These are phyloP conservation scores for Chlamydomonas schloesseri DNA, from an alignment of 139 green algal species.

Conservation along the genomic window DNA sequence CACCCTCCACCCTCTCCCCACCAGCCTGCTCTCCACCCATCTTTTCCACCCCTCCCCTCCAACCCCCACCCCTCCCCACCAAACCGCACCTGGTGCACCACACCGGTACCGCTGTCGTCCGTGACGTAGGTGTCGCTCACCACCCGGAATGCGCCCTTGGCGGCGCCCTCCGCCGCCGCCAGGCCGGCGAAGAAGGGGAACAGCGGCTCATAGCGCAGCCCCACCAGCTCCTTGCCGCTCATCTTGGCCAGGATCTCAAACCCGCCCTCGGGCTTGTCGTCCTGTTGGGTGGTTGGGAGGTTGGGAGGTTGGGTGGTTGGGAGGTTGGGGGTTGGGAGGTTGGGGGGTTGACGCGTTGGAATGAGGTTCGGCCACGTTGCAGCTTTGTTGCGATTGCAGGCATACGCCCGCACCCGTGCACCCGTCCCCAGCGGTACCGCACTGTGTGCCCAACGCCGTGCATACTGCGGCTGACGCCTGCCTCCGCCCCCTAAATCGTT, in stretches of 20 bases:
- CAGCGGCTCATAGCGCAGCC: constrained; percentile 90
- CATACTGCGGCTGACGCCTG: too few species aligned
- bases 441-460: too few species aligned
- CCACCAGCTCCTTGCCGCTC: constrained; percentile 86
- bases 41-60: neutral
- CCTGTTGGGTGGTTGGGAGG: neutral
- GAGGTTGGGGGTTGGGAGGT: too few species aligned
- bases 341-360: too few species aligned
- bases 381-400: too few species aligned
- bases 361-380: too few species aligned
- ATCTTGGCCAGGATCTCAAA: constrained; percentile 83
- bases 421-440: too few species aligned
- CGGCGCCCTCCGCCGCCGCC: neutral
- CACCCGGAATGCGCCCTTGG: constrained; percentile 81
- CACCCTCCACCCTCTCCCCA: too few species aligned
- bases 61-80: neutral
- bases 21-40: too few species aligned
- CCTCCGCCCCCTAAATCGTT: neutral
- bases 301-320: too few species aligned
- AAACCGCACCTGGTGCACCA: constrained; percentile 90
- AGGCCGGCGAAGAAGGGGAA: constrained; percentile 90
- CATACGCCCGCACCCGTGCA: too few species aligned
- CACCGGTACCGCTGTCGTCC: constrained; percentile 92
- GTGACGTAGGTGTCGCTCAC: constrained; percentile 95
- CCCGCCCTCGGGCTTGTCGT: constrained; percentile 55